Base-by-base conservation (phyloP, 495 filamentous ascomycete genomes). In the Penicillium psychrofluorescens region DNA sequence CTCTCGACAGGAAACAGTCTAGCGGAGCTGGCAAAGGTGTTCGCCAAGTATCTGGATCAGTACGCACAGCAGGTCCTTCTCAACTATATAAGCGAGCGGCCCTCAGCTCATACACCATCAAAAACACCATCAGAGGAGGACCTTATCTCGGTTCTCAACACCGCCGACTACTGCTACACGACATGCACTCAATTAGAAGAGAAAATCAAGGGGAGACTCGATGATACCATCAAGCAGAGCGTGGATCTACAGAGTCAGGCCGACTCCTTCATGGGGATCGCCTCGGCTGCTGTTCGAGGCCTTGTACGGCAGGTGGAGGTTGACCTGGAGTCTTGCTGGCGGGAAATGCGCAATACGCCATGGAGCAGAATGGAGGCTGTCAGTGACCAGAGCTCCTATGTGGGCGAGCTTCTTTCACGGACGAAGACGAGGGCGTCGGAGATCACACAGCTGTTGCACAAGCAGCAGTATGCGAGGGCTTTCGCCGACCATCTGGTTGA, bases 401-500 rank as follows among this genome's bases (percentile, higher is more conserved):
- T 96, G 29, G 76, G 76, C 28, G 87, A 95, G 55, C 71, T 97
- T 6, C 61, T 95, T 39, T 72, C 74, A 14, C 80, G 80, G 46
- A 71, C 90, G 36, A 88, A 90, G 48, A 64, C 66, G 8, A 81
- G 79, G 41, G 71, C 81, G 11, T 72, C 76, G 8, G 88, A 94
- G 54, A 84, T 91, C 12, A 61, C 97, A 3, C 75, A 75, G 10
- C 60, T 89, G 33, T 71, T 97, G n/a, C 80, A 83, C 49, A 98
- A 97, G 68, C 88, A 84, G 49, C 88, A 95, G 54, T 97, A 96
- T 63, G 88, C 90, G 11, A 74, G 94, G 29, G 88, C 92, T 3
- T 96, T 97, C 57, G 92, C 88, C 48, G 94, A 97, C 56, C 88
- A 96, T 53, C 61, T 95, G 12, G 88, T 98, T 11, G 94, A 98